Evolutionary conservation across 2,329 filamentous ascomycete genomes (phyloP).

Genomic region (Xylaria polymorpha): DNA sequence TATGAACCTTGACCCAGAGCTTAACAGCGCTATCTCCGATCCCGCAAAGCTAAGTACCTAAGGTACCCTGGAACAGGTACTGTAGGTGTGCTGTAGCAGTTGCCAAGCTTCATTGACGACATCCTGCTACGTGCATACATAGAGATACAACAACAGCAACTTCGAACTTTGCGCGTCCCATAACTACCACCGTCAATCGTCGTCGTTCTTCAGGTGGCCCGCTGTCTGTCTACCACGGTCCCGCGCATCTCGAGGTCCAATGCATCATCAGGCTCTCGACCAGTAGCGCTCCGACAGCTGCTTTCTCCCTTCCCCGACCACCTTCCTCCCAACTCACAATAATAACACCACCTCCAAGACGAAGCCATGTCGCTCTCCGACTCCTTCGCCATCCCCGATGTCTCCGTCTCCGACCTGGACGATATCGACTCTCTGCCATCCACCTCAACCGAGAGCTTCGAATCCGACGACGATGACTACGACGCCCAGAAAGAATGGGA

Average conservation of each 20-base stretch:
- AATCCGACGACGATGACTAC: conserved; percentile 71
- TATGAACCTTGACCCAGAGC: background rate
- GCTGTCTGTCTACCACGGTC: background rate
- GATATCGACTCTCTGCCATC: conserved; percentile 75
- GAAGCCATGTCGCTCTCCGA: conserved; percentile 55
- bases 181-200: background rate
- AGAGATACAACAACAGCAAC: background rate
- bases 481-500: conserved; percentile 97
- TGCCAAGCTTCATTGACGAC: conserved; percentile 31
- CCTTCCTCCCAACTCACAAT: conserved; percentile 8
- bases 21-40: conserved; percentile 25
- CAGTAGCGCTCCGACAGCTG: conserved; percentile 44
- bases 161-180: background rate
- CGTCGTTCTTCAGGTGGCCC: background rate
- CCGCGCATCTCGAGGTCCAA: conserved; percentile 31
- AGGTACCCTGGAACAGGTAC: background rate
- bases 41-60: conserved; percentile 16
- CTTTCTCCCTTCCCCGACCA: conserved; percentile 14
- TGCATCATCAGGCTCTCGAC: conserved; percentile 43
- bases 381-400: conserved; percentile 65
- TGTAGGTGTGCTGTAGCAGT: background rate
- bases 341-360: conserved; percentile 41
- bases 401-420: conserved; percentile 62
- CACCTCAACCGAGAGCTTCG: conserved; percentile 61
- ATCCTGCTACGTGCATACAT: background rate